These are phyloP conservation scores for Endocladia muricata DNA, from an alignment of 31 red algal genomes.

Conservation along the genomic window DNA sequence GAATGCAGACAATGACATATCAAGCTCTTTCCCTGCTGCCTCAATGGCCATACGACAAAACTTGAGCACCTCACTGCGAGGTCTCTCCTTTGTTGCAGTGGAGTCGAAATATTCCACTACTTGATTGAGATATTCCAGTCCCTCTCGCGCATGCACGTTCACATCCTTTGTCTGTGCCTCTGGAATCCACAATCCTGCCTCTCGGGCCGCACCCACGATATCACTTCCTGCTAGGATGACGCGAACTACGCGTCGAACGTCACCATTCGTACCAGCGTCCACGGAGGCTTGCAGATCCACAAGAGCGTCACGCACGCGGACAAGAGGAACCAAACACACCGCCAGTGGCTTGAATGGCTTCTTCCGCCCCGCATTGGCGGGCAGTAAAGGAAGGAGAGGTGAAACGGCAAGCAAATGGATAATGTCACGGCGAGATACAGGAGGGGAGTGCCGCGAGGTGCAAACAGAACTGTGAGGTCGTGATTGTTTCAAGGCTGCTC, in stretches of 20 bases:
- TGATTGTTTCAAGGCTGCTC: too few species aligned
- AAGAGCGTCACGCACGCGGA: slow-evolving; percentile 34
- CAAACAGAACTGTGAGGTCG: too few species aligned
- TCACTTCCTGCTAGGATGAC: slow-evolving; percentile 25
- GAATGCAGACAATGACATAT: not conserved
- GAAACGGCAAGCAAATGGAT: not conserved
- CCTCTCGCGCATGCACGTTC: slow-evolving; percentile 9
- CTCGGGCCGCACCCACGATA: not conserved
- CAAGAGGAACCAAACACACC: slow-evolving; percentile 10
- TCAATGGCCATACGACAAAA: slow-evolving; percentile 37
- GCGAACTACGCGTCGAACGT: slow-evolving; percentile 33
- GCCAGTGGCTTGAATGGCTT: slow-evolving; percentile 1
- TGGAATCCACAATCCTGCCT: not conserved
- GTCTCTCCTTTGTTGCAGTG: not conserved
- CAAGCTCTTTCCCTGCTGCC: slow-evolving; percentile 23
- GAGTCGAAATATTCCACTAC: slow-evolving; percentile 41
- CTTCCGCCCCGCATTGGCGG: not conserved
- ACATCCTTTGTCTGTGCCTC: not conserved
- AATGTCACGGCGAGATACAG: not conserved
- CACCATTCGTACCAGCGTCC: slow-evolving; percentile 22
- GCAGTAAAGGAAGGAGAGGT: not conserved
- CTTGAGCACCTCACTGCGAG: not conserved
- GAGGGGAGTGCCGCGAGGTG: not conserved
- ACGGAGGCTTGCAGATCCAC: slow-evolving; percentile 22
- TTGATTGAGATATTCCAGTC: slow-evolving; percentile 51